phyloP scores from a whole-genome alignment of 331 rosid genomes.

The Malus hybrid region DNA sequence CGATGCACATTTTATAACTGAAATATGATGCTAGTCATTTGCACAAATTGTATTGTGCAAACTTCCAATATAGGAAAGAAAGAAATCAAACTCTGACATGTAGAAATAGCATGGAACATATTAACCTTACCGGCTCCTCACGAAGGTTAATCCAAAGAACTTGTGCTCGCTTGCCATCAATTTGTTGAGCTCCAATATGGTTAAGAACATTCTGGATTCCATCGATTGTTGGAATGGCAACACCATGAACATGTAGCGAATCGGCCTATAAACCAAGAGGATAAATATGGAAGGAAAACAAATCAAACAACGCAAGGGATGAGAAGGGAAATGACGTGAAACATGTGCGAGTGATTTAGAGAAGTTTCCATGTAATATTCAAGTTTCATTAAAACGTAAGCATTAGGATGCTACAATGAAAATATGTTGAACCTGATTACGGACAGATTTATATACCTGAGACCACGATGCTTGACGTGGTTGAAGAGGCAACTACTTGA shows the following conservation, averaged over 20 bases:
- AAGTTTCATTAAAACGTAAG: background rate
- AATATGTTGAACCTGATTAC: background rate
- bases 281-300: background rate
- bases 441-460: background rate
- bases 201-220: conserved; percentile 82
- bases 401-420: background rate
- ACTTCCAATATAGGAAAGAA: background rate
- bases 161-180: conserved; percentile 29
- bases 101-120: background rate
- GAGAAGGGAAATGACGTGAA: background rate
- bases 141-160: conserved; percentile 92
- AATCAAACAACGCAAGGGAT: background rate
- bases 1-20: background rate
- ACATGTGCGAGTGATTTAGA: background rate
- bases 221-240: conserved; percentile 70
- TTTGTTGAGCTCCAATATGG: conserved; percentile 54
- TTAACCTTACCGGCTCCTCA: conserved; percentile 64
- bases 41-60: background rate
- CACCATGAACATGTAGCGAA: conserved; percentile 75
- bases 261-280: conserved; percentile 34
- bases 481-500: background rate
- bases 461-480: background rate
- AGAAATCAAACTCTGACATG: background rate
- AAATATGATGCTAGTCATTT: background rate
- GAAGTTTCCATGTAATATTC: background rate